Conservation (phyloP, 345 rosid genomes). For the Populus nigra region DNA sequence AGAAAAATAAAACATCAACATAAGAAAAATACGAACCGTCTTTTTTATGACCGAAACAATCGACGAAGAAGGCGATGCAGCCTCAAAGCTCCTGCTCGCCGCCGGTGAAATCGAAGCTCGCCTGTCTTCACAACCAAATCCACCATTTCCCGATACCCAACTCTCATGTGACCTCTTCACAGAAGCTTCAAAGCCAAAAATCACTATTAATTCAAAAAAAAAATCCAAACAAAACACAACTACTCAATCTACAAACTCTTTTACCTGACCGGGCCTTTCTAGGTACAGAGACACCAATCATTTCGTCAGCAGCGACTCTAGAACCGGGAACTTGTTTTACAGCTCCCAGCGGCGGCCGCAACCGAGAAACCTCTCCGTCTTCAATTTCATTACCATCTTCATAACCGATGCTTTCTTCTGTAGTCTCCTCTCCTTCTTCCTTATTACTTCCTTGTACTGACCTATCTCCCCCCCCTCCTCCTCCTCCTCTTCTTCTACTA, state of each 20-base stretch:
- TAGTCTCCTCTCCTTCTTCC: conserved; percentile 38
- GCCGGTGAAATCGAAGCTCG: conserved; percentile 44
- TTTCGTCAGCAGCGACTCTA: conserved; percentile 37
- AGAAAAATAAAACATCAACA: not conserved
- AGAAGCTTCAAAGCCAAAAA: conserved; percentile 36
- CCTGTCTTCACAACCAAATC: conserved; percentile 27
- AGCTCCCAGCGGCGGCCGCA: conserved; percentile 6
- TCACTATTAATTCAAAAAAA: not conserved
- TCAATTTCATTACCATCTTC: conserved; percentile 27
- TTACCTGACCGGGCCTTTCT: conserved; percentile 67
- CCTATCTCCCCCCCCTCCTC: conserved; percentile 25
- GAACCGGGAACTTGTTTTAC: conserved; percentile 11
- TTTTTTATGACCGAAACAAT: conserved; percentile 46
- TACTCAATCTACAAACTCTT: not conserved
- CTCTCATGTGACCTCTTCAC: conserved; percentile 54
- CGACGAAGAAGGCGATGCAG: conserved; percentile 43
- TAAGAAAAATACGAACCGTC: conserved; percentile 28
- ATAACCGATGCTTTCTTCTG: conserved; percentile 40
- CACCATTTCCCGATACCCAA: conserved; percentile 46
- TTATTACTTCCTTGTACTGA: conserved; percentile 13
- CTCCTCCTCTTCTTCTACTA: conserved; percentile 39
- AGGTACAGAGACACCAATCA: conserved; percentile 55
- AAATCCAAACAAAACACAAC: not conserved
- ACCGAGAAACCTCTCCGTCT: not conserved
- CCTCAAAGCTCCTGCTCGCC: conserved; percentile 37